Evolutionary conservation across 345 rosid species (phyloP), one percentile per base, ranked within the genome.

Genomic region (Eucalyptus cloeziana): DNA sequence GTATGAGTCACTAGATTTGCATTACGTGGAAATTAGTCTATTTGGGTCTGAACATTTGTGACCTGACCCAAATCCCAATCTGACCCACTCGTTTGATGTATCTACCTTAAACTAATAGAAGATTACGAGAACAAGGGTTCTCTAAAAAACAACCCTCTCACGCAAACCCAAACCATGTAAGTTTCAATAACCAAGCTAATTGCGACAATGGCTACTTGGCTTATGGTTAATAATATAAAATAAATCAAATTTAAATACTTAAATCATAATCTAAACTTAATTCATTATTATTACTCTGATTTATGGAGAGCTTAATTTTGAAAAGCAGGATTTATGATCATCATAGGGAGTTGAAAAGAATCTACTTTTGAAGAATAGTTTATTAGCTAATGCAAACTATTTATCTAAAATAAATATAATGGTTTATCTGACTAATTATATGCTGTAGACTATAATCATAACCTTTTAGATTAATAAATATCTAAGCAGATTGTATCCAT

Each of bases 21-120:
- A 19, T 52, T 52, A 52, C 2, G 24, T 17, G 24, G 0, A 52
- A 52, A 19, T 52, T 52, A 19, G 56, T 52, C 56, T 52, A 52
- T 52, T 19, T 19, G 1, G 56, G 4, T 52, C 5, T 7, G 1
- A 52, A 21, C 58, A 52, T 52, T 52, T 19, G 56, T 52, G 25
- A 52, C 58, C 58, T 2, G 2, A 52, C 25, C 25, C 58, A 21
- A 52, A 21, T 52, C 58, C 5, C 25, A 1, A 52, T 52, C 1
- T 19, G 1, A 52, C 58, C 25, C 1, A 19, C 10, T 52, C 0
- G 0, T 52, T 52, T 52, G 58, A 52, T 52, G 10, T 10, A 52
- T 52, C 25, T 52, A 52, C 27, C 45, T 76, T 10, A 44, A 37
- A 37, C 45, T 71, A 44, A 76, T 76, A 24, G 45, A 24, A 19